These are phyloP conservation scores for Geranium brycei DNA, from an alignment of 345 rosid genomes.

Conservation along the genomic window DNA sequence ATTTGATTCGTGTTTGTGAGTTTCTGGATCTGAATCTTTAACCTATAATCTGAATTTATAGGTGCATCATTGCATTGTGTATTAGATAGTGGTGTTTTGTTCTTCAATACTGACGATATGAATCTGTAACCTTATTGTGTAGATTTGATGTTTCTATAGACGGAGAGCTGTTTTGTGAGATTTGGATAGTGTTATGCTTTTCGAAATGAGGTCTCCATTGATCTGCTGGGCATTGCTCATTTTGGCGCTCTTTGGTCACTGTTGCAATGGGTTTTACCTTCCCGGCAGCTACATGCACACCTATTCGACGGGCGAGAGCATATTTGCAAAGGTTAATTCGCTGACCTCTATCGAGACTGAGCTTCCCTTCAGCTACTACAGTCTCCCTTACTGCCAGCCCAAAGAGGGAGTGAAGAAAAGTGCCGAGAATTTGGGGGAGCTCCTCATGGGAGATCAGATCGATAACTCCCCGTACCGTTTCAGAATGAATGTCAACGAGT, in stretches of 20 bases:
- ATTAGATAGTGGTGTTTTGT: no score
- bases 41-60: no score
- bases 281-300: slow-evolving; percentile 89
- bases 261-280: slow-evolving; percentile 60
- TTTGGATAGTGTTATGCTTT: no score
- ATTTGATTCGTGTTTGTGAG: no score
- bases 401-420: slow-evolving; percentile 2
- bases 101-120: no score
- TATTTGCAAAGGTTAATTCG: slow-evolving; percentile 69
- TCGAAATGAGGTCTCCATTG: no score
- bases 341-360: slow-evolving; percentile 82
- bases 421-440: neutral
- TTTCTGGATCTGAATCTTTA: no score
- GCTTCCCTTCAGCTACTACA: slow-evolving; percentile 77
- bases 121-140: no score
- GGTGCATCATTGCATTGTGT: no score
- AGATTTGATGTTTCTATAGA: no score
- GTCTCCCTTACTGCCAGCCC: slow-evolving; percentile 31
- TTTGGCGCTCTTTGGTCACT: slow-evolving; percentile 23
- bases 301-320: slow-evolving; percentile 31
- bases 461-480: slow-evolving; percentile 6
- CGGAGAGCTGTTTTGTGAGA: no score
- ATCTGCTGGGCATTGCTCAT: no score
- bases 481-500: slow-evolving; percentile 10
- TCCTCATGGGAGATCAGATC: slow-evolving; percentile 10